Evolutionary conservation across 2,329 filamentous ascomycete genomes (phyloP).

Genomic region (Scedosporium boydii): DNA sequence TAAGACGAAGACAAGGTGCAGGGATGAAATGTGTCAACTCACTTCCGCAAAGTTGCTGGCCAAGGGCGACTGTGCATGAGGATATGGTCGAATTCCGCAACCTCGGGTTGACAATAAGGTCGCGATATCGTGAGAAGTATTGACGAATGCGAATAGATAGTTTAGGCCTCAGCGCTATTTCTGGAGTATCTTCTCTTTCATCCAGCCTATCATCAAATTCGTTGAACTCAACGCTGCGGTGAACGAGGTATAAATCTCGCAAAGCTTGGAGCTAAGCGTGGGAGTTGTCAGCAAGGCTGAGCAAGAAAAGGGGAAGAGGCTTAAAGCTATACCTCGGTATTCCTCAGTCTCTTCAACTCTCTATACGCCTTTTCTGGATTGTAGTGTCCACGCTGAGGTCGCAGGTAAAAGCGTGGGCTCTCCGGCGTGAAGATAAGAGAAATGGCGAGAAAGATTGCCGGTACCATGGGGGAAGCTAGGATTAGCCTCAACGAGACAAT

Average conservation of each 20-base stretch:
- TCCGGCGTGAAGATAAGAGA: conserved; percentile 28
- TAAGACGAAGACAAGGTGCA: too few species aligned
- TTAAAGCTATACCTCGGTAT: conserved; percentile 18
- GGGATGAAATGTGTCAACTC: not conserved
- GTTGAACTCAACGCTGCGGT: conserved; percentile 13
- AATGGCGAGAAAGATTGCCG: conserved; percentile 22
- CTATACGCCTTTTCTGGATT: conserved; percentile 22
- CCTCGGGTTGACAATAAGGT: conserved; percentile 8
- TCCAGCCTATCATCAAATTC: not conserved
- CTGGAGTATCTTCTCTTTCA: not conserved
- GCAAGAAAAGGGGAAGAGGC: too few species aligned
- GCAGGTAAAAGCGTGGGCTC: conserved; percentile 29
- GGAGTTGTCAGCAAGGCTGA: not conserved
- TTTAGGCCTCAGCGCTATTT: not conserved
- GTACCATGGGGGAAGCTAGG: conserved; percentile 24
- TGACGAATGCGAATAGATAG: not conserved
- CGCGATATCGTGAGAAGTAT: conserved; percentile 2
- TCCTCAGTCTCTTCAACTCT: conserved; percentile 23
- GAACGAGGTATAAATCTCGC: conserved; percentile 29
- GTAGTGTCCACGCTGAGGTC: conserved; percentile 22
- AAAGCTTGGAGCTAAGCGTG: conserved; percentile 25
- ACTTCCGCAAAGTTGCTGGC: conserved; percentile 22
- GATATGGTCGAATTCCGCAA: conserved; percentile 22
- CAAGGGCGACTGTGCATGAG: conserved; percentile 20
- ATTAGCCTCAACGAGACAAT: conserved; percentile 18